Evolutionary conservation across 2,329 filamentous ascomycete species (phyloP).

Genomic region (Nothomitra cinnamomea): DNA sequence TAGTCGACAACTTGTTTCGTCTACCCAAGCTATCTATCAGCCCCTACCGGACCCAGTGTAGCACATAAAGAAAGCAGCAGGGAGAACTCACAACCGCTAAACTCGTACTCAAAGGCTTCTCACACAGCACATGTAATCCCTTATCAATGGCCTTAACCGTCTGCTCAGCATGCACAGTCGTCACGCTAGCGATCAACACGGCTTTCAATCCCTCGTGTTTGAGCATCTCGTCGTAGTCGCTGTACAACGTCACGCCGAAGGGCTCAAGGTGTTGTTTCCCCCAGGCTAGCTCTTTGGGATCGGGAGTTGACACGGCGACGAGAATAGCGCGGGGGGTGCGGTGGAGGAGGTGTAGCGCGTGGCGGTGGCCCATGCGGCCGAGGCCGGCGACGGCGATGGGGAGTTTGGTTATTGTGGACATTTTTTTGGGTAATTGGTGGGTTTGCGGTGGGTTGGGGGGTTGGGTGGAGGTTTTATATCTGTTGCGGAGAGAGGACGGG

Average conservation of each 20-base stretch:
- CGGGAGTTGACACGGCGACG: conserved; percentile 32
- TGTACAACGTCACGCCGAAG: conserved; percentile 32
- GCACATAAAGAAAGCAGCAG: too few species aligned
- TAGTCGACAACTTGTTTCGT: conserved; percentile 43
- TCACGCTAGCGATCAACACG: conserved; percentile 36
- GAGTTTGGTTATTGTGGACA: conserved; percentile 17
- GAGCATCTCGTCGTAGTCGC: conserved; percentile 39
- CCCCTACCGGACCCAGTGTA: too few species aligned
- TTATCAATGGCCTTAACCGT: conserved; percentile 37
- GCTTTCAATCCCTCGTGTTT: conserved; percentile 36
- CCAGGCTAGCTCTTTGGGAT: conserved; percentile 30
- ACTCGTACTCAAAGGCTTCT: conserved; percentile 42
- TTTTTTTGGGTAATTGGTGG: too few species aligned
- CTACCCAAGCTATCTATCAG: conserved; percentile 21
- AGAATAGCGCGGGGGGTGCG: conserved; percentile 30
- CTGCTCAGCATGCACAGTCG: conserved; percentile 39
- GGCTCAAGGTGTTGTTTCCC: conserved; percentile 29
- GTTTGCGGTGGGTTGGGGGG: too few species aligned
- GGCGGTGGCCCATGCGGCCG: conserved; percentile 36
- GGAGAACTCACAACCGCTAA: conserved; percentile 35
- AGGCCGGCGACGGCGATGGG: conserved; percentile 32
- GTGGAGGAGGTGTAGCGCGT: conserved; percentile 31
- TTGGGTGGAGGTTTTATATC: too few species aligned
- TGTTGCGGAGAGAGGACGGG: too few species aligned
- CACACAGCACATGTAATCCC: conserved; percentile 39